Conservation (phyloP, 257 asterid genomes). For the Capsicum pubescens region DNA sequence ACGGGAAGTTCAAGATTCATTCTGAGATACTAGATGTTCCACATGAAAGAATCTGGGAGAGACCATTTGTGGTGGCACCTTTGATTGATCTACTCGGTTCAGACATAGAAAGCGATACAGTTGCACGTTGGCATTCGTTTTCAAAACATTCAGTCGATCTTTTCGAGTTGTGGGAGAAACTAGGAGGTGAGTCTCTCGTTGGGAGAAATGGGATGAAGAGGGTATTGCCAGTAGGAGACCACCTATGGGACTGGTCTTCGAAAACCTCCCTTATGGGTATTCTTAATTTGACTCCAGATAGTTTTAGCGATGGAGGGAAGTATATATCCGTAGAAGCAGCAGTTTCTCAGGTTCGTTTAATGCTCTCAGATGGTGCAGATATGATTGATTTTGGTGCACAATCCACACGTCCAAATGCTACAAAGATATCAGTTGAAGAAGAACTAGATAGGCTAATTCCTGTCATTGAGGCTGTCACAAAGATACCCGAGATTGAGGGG, state of each 20-base stretch:
- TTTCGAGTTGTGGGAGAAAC: conserved; percentile 76
- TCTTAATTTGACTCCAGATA: conserved; percentile 88
- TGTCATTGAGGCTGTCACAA: conserved; percentile 65
- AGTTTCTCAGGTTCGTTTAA: conserved; percentile 59
- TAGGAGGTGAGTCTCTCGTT: conserved; percentile 75
- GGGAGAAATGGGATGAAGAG: conserved; percentile 84
- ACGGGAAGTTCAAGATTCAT: conserved; percentile 64
- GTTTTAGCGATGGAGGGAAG: conserved; percentile 93
- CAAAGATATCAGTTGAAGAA: conserved; percentile 68
- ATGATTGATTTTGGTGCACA: conserved; percentile 93
- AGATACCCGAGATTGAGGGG: conserved; percentile 80
- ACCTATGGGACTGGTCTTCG: conserved; percentile 69
- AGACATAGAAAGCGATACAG: conserved; percentile 56
- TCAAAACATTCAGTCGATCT: conserved; percentile 55
- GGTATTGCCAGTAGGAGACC: conserved; percentile 73
- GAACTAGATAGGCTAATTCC: conserved; percentile 84
- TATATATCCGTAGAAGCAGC: conserved; percentile 62
- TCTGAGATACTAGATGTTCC: conserved; percentile 76
- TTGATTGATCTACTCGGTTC: conserved; percentile 78
- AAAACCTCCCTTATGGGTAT: conserved; percentile 83
- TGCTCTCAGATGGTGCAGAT: conserved; percentile 81
- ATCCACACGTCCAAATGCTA: conserved; percentile 91
- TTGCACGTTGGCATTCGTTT: conserved; percentile 67
- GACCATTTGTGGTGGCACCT: conserved; percentile 96
- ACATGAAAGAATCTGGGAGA: conserved; percentile 90